Percentiles rank a stretch among this genome's conserved stretches.
Conservation (phyloP, 768 basidiomycete genomes). For the Xerocomellus amylosporus region DNA sequence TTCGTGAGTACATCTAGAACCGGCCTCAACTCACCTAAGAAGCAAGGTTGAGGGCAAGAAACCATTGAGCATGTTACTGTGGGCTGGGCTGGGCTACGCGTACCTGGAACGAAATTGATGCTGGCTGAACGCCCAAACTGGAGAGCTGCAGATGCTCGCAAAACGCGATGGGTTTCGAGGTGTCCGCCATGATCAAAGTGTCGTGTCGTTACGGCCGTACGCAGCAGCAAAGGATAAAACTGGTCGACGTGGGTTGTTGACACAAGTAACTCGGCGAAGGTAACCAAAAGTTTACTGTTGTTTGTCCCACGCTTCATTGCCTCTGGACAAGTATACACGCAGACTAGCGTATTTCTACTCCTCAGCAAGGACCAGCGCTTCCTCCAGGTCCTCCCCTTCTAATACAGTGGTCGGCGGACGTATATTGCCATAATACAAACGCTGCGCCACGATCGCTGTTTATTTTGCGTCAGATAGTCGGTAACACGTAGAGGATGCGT, state of each 20-base stretch:
- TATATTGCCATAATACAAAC: conserved; percentile 68
- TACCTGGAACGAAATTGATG: conserved; percentile 96
- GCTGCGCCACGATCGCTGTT: conserved; percentile 69
- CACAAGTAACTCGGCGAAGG: conserved; percentile 9
- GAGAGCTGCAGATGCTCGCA: conserved; percentile 93
- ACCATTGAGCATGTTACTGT: conserved; percentile 15
- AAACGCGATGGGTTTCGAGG: conserved; percentile 76
- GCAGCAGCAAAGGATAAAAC: conserved; percentile 11
- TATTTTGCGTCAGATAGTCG: conserved; percentile 10
- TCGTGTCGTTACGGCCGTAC: conserved; percentile 22
- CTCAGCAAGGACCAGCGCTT: conserved; percentile 65
- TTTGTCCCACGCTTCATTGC: conserved; percentile 28
- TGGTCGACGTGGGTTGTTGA: conserved; percentile 25
- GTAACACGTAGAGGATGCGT: conserved; percentile 6
- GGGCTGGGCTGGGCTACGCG: conserved; percentile 35
- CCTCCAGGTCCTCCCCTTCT: conserved; percentile 65
- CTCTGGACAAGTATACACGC: neutral
- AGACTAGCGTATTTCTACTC: conserved; percentile 37
- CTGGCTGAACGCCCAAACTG: conserved; percentile 92
- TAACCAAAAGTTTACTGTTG: conserved; percentile 29
- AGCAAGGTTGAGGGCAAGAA: neutral
- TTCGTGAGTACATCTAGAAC: neutral
- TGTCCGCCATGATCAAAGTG: conserved; percentile 27
- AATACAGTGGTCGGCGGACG: conserved; percentile 52
- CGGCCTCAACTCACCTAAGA: conserved; percentile 19